Conservation (phyloP, 2,329 filamentous ascomycete species). For the Gyromitra esculenta region DNA sequence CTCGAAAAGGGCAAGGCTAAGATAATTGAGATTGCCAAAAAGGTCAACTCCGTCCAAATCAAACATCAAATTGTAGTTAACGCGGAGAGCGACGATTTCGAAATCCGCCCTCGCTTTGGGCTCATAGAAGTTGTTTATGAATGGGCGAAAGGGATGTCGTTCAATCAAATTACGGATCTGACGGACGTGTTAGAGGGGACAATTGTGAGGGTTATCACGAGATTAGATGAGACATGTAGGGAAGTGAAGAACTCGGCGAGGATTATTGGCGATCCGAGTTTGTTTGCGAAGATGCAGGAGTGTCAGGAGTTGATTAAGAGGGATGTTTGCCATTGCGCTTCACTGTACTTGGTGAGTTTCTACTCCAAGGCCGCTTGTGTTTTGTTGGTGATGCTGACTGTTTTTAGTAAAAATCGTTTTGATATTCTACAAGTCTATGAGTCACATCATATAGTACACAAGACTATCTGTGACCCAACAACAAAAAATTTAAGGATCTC, state of each 20-base stretch:
- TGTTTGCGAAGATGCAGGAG: constrained; percentile 96
- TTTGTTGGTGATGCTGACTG: constrained; percentile 24
- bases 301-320: constrained; percentile 98
- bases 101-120: constrained; percentile 85
- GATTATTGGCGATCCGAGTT: constrained; percentile 89
- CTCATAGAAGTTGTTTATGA: constrained; percentile 98
- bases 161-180: constrained; percentile 95
- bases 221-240: constrained; percentile 93
- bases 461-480: constrained; percentile 13
- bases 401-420: constrained; percentile 40
- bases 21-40: constrained; percentile 89
- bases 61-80: constrained; percentile 91
- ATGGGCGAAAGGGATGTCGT: constrained; percentile 97
- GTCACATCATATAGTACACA: constrained; percentile 12
- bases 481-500: constrained; percentile 16
- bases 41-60: constrained; percentile 89
- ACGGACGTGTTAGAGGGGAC: constrained; percentile 97
- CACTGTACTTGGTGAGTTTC: constrained; percentile 56
- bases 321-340: constrained; percentile 65
- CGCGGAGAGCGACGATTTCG: constrained; percentile 89
- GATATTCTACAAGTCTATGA: constrained; percentile 15
- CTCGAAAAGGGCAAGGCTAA: constrained; percentile 84
- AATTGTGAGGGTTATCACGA: constrained; percentile 92
- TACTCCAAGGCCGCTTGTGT: neutral
- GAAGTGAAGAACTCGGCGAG: constrained; percentile 97